phyloP scores from a whole-genome alignment of 495 filamentous ascomycete genomes.

The Aspergillus leporis region DNA sequence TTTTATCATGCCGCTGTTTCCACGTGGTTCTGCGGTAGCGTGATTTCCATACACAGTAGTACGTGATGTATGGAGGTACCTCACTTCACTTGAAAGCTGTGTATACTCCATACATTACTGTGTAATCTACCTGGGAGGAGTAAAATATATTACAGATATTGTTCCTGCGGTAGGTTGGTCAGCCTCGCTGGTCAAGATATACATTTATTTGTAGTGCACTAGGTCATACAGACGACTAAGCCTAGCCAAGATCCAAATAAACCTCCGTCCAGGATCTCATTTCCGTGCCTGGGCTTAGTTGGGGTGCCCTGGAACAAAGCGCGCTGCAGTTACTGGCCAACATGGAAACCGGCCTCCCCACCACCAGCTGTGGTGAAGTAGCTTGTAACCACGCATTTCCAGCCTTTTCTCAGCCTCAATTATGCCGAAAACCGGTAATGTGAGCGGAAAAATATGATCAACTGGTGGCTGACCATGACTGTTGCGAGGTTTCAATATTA shows the following conservation, averaged over 20 bases:
- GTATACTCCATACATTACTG: neutral
- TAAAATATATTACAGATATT: neutral
- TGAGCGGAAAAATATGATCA: neutral
- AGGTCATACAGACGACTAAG: neutral
- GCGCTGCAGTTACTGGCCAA: neutral
- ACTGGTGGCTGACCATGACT: neutral
- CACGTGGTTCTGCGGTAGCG: slow-evolving; percentile 24
- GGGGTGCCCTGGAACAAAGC: neutral
- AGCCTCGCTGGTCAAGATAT: neutral
- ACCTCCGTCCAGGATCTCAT: neutral
- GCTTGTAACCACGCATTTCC: too few species aligned
- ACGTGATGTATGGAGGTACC: too few species aligned
- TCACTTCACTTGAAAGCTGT: neutral
- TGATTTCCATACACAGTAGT: slow-evolving; percentile 6
- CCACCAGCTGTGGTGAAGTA: neutral
- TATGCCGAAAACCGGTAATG: neutral
- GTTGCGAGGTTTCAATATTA: too few species aligned
- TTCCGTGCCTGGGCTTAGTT: neutral
- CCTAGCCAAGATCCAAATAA: neutral
- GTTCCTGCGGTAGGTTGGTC: neutral
- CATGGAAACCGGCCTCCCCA: neutral
- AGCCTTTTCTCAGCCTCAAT: too few species aligned
- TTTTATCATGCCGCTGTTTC: slow-evolving; percentile 19
- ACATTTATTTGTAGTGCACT: neutral
- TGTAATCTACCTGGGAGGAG: neutral